Evolutionary conservation across 2,329 filamentous ascomycete species (phyloP).

Genomic region (Fusarium pseudonygamai): DNA sequence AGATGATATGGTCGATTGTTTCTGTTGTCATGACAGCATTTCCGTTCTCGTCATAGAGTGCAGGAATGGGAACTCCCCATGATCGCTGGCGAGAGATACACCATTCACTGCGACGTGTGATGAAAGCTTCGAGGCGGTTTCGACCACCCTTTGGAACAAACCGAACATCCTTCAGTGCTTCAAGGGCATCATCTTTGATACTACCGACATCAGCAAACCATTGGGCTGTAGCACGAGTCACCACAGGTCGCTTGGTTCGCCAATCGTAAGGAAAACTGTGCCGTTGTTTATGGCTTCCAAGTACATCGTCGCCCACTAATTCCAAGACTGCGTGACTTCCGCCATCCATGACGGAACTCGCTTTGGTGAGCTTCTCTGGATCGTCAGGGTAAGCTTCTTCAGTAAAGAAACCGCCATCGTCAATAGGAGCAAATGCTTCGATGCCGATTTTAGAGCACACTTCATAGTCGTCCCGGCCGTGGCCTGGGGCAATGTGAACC

Average conservation of each 20-base stretch:
- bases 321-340: slow-evolving; percentile 76
- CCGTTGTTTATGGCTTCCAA: slow-evolving; percentile 75
- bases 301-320: slow-evolving; percentile 71
- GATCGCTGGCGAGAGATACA: slow-evolving; percentile 96
- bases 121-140: slow-evolving; percentile 82
- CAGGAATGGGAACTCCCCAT: slow-evolving; percentile 97
- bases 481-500: slow-evolving; percentile 94
- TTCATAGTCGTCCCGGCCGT: slow-evolving; percentile 96
- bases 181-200: slow-evolving; percentile 79
- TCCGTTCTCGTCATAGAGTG: slow-evolving; percentile 78
- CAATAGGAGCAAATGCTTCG: slow-evolving; percentile 81
- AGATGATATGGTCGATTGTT: slow-evolving; percentile 85
- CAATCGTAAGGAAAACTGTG: slow-evolving; percentile 99
- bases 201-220: slow-evolving; percentile 95
- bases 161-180: slow-evolving; percentile 73
- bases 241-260: slow-evolving; percentile 92
- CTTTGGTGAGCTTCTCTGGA: slow-evolving; percentile 69
- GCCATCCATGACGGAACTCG: slow-evolving; percentile 75
- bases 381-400: slow-evolving; percentile 78
- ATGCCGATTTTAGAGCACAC: slow-evolving; percentile 78
- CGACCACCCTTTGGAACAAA: slow-evolving; percentile 83
- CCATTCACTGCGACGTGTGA: slow-evolving; percentile 92
- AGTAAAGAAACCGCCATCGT: slow-evolving; percentile 84
- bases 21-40: slow-evolving; percentile 81
- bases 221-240: slow-evolving; percentile 91